These are phyloP conservation scores for Aspergillus phoenicis DNA, from an alignment of 2,329 filamentous ascomycete genomes.

Conservation along the genomic window DNA sequence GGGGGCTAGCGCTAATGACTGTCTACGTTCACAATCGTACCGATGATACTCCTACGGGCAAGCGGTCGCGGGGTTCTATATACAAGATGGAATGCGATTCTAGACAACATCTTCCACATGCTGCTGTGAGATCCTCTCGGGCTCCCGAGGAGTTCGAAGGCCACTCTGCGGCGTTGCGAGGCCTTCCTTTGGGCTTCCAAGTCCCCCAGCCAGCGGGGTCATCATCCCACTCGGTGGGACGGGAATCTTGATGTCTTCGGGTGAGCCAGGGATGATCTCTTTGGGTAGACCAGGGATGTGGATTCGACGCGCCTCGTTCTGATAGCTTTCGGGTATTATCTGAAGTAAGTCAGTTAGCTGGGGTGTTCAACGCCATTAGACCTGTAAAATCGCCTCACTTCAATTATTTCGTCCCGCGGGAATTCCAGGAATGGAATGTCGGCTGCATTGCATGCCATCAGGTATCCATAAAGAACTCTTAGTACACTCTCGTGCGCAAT, in stretches of 20 bases:
- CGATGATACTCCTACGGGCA: neutral
- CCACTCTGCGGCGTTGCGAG: constrained; percentile 48
- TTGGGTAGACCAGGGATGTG: constrained; percentile 71
- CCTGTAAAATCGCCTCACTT: constrained; percentile 55
- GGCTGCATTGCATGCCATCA: constrained; percentile 96
- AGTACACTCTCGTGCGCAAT: constrained; percentile 98
- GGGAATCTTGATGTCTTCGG: constrained; percentile 78
- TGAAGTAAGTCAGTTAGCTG: constrained; percentile 32
- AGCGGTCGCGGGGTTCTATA: constrained; percentile 7
- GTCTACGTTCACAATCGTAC: neutral
- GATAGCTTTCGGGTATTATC: constrained; percentile 96
- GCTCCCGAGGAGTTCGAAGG: constrained; percentile 45
- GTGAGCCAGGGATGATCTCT: constrained; percentile 72
- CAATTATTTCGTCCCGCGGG: constrained; percentile 94
- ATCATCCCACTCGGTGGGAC: constrained; percentile 61
- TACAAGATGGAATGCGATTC: constrained; percentile 15
- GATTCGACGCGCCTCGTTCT: constrained; percentile 91
- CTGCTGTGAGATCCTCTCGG: constrained; percentile 48
- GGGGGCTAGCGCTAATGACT: constrained; percentile 64
- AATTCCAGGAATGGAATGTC: constrained; percentile 93
- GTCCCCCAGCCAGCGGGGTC: constrained; percentile 47
- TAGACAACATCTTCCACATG: constrained; percentile 50
- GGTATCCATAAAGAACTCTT: constrained; percentile 91
- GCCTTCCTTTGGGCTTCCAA: constrained; percentile 44
- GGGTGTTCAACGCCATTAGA: neutral